Base-by-base conservation (phyloP, 2,329 filamentous ascomycete species). In the Sordariomycetes sp. region DNA sequence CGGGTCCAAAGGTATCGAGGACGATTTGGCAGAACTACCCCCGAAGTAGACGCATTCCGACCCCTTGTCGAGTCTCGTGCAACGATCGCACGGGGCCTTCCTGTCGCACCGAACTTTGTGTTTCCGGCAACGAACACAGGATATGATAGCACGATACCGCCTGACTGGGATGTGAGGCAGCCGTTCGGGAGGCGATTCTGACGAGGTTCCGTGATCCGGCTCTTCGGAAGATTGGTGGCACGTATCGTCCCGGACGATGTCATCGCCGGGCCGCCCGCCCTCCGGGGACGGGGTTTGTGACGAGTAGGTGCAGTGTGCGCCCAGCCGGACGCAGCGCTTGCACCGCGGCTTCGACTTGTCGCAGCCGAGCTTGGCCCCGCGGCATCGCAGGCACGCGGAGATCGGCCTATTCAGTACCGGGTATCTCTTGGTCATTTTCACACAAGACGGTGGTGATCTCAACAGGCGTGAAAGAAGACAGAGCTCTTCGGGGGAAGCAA, bases 91-190 rank as follows among this genome's bases (percentile, higher is more conserved):
- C 2, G 70, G 69, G 51, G 71, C 60, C 58, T 71, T 67, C 61
- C 71, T 72, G 62, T 72, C 70, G 55, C 70, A 72, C 58, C 71
- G 71, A 50, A 72, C 70, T 55, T 72, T 72, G 59, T 71, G 69
- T 16, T 69, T 66, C 56, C 71, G 70, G 58, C 70, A 72, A 35
- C 70, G 66, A 25, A 70, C 59, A 32, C 70, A 72, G 60, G 69
- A 71, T 14, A 71, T 62, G 58, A 69, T 71, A 40, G 70, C 70
- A 46, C 70, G 66, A 60, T 71, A 71, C 48, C 70, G 69, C 60
- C 70, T 70, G 24, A 16, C 22, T 2, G 32, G 25, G 52, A 32
- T 20, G 52, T 54, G n/a, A 8, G 28, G 28, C 1, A 32, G 14
- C 10, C 16, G 16, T 20, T 8, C n/a, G n/a, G 25, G 48, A 24